A percentile compares a stretch with the other conserved stretches of the same genome.
Evolutionary conservation across 306 rosid genomes (phyloP).

Genomic region (Herpetospermum pedunculosum): DNA sequence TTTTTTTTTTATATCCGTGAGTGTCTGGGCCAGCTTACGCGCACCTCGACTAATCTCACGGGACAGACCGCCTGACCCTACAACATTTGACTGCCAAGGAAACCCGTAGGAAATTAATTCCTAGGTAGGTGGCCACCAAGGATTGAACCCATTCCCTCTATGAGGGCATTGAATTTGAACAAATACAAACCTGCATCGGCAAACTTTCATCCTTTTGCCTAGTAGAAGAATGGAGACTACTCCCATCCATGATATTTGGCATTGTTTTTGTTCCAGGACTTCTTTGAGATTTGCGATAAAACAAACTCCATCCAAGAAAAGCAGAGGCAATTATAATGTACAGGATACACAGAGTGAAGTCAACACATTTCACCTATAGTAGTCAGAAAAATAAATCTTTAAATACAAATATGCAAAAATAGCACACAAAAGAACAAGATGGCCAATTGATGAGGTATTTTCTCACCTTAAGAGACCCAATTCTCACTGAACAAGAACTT

Average conservation of each 20-base stretch:
- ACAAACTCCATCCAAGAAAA: slow-evolving; percentile 77
- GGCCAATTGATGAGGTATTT: slow-evolving; percentile 12
- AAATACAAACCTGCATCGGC: slow-evolving; percentile 60
- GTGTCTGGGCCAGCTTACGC: no score
- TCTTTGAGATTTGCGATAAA: slow-evolving; percentile 43
- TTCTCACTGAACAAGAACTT: slow-evolving; percentile 59
- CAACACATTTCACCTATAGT: slow-evolving; percentile 79
- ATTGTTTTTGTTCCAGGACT: slow-evolving; percentile 34
- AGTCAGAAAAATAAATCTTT: slow-evolving; percentile 19
- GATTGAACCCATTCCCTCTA: no score
- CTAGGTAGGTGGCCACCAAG: no score
- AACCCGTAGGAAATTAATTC: no score
- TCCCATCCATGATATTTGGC: slow-evolving; percentile 38
- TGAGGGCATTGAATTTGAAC: no score
- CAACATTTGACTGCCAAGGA: no score
- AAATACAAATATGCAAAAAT: slow-evolving; percentile 4
- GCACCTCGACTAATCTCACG: no score
- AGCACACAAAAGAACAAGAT: slow-evolving; percentile 6
- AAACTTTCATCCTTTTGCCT: slow-evolving; percentile 62
- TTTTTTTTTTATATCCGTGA: no score
- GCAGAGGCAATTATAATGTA: slow-evolving; percentile 49
- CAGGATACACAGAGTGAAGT: slow-evolving; percentile 47
- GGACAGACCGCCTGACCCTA: no score
- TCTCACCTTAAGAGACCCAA: slow-evolving; percentile 76
- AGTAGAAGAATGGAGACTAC: slow-evolving; percentile 32